phyloP scores from a whole-genome alignment of 768 basidiomycete species.

The Leccinum boreale region DNA sequence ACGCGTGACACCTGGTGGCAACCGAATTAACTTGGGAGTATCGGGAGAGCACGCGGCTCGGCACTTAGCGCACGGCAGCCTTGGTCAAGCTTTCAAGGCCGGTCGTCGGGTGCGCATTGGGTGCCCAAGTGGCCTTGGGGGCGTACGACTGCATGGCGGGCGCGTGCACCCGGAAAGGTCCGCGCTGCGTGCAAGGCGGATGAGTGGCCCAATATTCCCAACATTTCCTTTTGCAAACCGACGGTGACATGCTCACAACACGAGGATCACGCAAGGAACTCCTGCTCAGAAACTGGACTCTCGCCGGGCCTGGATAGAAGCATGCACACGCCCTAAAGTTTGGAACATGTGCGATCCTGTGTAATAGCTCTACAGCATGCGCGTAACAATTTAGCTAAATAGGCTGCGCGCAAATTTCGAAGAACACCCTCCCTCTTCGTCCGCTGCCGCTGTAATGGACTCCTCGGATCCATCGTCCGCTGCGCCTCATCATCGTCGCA shows the following conservation, averaged over 20 bases:
- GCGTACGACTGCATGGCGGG: too few relatives aligned
- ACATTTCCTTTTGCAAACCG: neutral
- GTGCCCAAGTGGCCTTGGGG: too few relatives aligned
- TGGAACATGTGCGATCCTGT: neutral
- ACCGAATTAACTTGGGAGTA: too few relatives aligned
- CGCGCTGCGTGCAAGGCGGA: neutral
- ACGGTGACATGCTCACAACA: neutral
- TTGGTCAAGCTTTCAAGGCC: too few relatives aligned
- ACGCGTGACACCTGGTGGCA: too few relatives aligned
- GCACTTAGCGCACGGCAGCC: too few relatives aligned
- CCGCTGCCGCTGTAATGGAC: conserved; percentile 7
- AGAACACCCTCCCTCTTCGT: neutral
- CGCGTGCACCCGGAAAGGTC: too few relatives aligned
- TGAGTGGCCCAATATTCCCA: neutral
- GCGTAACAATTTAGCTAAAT: neutral
- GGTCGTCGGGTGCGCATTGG: too few relatives aligned
- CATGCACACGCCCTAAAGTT: neutral
- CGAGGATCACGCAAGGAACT: neutral
- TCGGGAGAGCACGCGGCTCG: too few relatives aligned
- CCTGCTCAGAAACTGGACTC: neutral
- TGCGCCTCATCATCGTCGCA: neutral
- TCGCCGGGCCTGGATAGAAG: neutral
- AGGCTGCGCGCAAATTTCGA: neutral
- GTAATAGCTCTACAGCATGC: neutral
- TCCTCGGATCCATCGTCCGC: neutral